A percentile compares a stretch with the other conserved stretches of the same genome.
Evolutionary conservation across 2,329 filamentous ascomycete species (phyloP).

Genomic region (Ophioceras dolichostomum): DNA sequence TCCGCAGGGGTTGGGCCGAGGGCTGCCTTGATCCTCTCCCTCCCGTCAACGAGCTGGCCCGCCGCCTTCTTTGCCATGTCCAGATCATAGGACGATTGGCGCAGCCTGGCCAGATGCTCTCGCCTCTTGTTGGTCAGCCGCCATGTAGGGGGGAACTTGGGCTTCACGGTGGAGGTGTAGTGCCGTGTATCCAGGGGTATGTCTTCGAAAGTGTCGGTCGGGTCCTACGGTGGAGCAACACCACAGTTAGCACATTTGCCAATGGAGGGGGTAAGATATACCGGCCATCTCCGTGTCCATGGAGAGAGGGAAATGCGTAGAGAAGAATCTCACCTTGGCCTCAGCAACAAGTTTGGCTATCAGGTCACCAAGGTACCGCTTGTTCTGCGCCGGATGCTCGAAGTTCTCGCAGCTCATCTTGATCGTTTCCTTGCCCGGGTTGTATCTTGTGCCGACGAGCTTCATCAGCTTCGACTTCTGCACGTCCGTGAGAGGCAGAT

Average conservation of each 20-base stretch:
- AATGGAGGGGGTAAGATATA: no score
- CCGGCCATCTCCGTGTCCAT: no score
- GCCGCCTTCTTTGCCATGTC: constrained; percentile 42
- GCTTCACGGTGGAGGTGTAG: constrained; percentile 54
- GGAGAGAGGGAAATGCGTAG: no score
- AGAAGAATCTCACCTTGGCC: constrained; percentile 58
- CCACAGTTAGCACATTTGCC: no score
- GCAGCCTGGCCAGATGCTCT: constrained; percentile 48
- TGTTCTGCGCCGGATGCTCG: constrained; percentile 87
- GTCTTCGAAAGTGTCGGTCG: constrained; percentile 73
- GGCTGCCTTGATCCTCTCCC: constrained; percentile 29
- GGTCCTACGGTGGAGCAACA: constrained; percentile 35
- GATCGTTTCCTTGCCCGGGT: constrained; percentile 68
- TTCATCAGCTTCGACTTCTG: constrained; percentile 79
- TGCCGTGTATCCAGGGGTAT: constrained; percentile 83
- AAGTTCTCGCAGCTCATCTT: constrained; percentile 89
- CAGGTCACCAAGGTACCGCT: constrained; percentile 77
- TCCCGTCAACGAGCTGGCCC: constrained; percentile 48
- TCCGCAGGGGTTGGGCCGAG: constrained; percentile 12
- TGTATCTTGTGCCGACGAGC: constrained; percentile 74
- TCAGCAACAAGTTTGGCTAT: constrained; percentile 61
- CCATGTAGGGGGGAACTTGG: constrained; percentile 75
- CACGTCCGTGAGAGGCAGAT: constrained; percentile 54
- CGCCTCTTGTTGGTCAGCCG: constrained; percentile 59
- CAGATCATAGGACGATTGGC: constrained; percentile 35